phyloP scores from a whole-genome alignment of 2,329 filamentous ascomycete genomes.

The Tolypocladium ovalisporum region DNA sequence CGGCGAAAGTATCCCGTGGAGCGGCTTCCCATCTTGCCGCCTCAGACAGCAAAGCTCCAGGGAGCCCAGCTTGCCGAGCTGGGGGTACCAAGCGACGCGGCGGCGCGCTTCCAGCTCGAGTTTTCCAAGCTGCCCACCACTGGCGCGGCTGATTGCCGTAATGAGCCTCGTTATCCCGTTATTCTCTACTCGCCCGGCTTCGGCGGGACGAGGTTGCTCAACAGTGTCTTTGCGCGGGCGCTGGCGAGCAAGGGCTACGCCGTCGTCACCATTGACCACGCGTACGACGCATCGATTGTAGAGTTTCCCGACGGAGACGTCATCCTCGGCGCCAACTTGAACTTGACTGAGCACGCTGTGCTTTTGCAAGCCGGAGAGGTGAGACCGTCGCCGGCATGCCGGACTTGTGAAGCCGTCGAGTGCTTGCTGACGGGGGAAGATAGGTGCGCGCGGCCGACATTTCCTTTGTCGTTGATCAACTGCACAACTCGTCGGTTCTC shows the following conservation, averaged over 20 bases:
- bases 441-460: conserved; percentile 20
- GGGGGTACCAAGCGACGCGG: not conserved
- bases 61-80: not conserved
- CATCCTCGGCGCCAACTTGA: conserved; percentile 7
- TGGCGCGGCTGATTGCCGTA: not conserved
- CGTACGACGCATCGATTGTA: conserved; percentile 28
- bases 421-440: not conserved
- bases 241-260: conserved; percentile 32
- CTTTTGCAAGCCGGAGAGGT: not conserved
- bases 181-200: conserved; percentile 31
- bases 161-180: conserved; percentile 10
- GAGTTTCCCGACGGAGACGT: conserved; percentile 28
- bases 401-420: not conserved
- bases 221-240: conserved; percentile 25
- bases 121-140: not conserved
- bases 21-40: conserved; percentile 7
- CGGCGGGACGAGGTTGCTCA: conserved; percentile 24
- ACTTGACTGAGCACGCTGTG: not conserved
- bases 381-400: not conserved
- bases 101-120: not conserved
- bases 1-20: not conserved
- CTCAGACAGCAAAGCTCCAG: conserved; percentile 2
- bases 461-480: conserved; percentile 20
- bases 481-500: conserved; percentile 6
- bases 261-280: conserved; percentile 34